Conservation (phyloP, 1,284 basidiomycete genomes). For the Cutaneotrichosporon cutaneum region DNA sequence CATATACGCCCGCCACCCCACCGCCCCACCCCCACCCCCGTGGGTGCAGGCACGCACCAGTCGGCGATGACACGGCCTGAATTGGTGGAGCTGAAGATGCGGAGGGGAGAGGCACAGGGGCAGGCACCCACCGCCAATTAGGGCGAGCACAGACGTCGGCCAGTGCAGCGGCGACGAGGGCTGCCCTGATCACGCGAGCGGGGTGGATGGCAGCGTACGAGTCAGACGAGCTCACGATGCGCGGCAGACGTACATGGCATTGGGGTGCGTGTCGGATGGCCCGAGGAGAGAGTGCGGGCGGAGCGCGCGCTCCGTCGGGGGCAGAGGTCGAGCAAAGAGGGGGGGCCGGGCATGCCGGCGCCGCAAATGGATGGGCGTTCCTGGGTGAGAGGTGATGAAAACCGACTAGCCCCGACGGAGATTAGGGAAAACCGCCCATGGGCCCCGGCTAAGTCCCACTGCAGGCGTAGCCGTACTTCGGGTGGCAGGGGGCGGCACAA, state of each 20-base stretch:
- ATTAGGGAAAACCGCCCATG: conserved; percentile 17
- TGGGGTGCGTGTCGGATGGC: neutral
- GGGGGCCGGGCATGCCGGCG: neutral
- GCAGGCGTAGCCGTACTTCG: neutral
- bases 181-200: no score
- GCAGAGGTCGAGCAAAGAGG: neutral
- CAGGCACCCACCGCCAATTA: no score
- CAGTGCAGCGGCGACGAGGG: no score
- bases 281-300: neutral
- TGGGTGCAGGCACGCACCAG: no score
- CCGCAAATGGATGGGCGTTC: neutral
- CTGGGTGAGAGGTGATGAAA: neutral
- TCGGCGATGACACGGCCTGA: no score
- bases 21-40: no score
- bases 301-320: neutral
- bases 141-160: no score
- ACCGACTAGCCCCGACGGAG: conserved; percentile 25
- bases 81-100: neutral
- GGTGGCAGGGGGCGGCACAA: neutral
- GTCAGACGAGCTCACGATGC: no score
- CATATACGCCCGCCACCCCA: no score
- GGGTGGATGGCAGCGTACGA: no score
- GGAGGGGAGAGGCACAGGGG: neutral
- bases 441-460: conserved; percentile 10
- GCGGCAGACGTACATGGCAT: no score